These are phyloP conservation scores for Peronospora destructor DNA, from an alignment of 352 stramenopile genomes.

Conservation along the genomic window DNA sequence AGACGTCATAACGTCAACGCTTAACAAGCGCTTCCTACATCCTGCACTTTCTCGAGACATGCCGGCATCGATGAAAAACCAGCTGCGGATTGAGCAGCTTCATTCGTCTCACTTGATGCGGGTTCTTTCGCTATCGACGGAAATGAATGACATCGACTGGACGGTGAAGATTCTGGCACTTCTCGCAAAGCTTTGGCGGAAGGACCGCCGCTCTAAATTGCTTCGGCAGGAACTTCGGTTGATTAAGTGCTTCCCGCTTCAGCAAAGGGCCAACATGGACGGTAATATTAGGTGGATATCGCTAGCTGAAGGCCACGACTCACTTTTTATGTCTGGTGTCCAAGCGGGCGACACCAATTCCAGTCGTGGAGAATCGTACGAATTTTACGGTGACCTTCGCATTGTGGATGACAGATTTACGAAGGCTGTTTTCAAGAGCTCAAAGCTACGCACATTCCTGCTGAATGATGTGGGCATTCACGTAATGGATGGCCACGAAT, in stretches of 20 bases:
- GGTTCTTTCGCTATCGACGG: constrained; percentile 32
- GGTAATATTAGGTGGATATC: constrained; percentile 32
- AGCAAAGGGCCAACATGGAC: constrained; percentile 12
- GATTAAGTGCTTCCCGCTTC: constrained; percentile 67
- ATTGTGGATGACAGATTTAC: constrained; percentile 44
- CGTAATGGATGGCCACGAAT: constrained; percentile 60
- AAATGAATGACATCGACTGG: constrained; percentile 34
- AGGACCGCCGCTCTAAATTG: constrained; percentile 39
- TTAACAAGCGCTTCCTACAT: constrained; percentile 54
- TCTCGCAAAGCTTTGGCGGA: constrained; percentile 51
- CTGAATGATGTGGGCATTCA: constrained; percentile 49
- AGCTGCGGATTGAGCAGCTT: constrained; percentile 61
- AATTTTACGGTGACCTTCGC: constrained; percentile 36
- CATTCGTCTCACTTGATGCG: constrained; percentile 55
- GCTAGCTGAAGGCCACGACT: constrained; percentile 36
- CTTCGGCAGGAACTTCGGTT: constrained; percentile 56
- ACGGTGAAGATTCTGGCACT: constrained; percentile 40
- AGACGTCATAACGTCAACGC: constrained; percentile 22
- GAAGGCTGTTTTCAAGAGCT: constrained; percentile 15
- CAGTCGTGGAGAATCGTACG: constrained; percentile 11
- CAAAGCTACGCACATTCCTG: constrained; percentile 42
- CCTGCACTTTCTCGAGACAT: constrained; percentile 33
- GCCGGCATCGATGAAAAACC: constrained; percentile 39
- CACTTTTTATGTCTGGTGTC: constrained; percentile 19
- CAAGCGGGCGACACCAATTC: constrained; percentile 2